Evolutionary conservation across 768 basidiomycete genomes (phyloP), one percentile per base, ranked within the genome.

Genomic region (Gloeopeniophorella convolvens): DNA sequence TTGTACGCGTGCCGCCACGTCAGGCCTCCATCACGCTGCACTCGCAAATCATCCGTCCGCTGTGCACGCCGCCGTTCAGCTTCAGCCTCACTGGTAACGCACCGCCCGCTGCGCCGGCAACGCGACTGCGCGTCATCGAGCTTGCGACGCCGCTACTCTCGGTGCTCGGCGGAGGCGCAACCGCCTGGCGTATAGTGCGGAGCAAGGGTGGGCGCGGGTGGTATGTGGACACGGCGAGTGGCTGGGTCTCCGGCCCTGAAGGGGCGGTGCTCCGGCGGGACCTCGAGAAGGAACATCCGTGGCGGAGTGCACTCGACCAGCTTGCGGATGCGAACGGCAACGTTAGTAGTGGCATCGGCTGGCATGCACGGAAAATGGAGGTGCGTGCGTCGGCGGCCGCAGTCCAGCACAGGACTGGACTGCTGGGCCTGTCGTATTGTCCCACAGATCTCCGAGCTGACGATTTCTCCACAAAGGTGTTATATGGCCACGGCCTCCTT

Each of bases 181-280:
- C 83, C 4, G 70, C 85, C 26, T 99, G 95, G 95, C 77, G 85
- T 45, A 85, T 88, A 52, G 74, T 98, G n/a, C 75, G 80, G 51
- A 91, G 89, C 61, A 96, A 96, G 65, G 95, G 95, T 7, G 85
- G 91, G 1, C 70, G 95, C 20, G 93, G 91, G 3, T 98, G 94
- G 93, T 96, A 91, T 61, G 90, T 94, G 43, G 88, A 97, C 65
- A 79, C 84, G 0, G 87, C 88, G 20, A 83, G 82, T 53, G 87
- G 84, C 3, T 96, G 93, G 93, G 71, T 82, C 24, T 73, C 77
- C 3, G 68, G 75, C 51, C 18, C 49, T 23, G 40, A 42, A 15
- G 47, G 55, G 55, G 12, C 76, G 47, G 72, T 70, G 40, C 70
- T 89, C 49, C 69, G 68, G 20, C 50, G 54, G 37, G 57, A 58